Base-by-base conservation (phyloP, 768 basidiomycete species). In the Clavulina sp. region DNA sequence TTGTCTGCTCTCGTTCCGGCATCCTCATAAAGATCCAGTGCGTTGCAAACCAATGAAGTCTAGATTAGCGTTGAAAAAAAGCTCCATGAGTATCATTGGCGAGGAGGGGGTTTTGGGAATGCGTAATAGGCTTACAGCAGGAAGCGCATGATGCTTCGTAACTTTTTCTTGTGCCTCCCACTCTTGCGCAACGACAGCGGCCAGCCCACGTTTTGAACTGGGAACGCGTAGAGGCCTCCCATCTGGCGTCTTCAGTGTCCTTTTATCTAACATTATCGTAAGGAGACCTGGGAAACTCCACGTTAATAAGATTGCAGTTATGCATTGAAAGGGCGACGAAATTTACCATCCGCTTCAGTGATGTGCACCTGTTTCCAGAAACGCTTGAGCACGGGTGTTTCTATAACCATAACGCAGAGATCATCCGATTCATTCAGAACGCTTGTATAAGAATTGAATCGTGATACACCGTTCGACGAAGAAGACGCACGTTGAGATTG, bases 331-430 rank as follows among this genome's bases (percentile, higher is more conserved):
- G n/a, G n/a, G n/a, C 21, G 36, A 31, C 7, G 38, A n/a, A 26
- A 55, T 62, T 31, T 23, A 68, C 69, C 68, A 61, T 54, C 2
- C 57, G 56, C 30, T 73, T 73, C 51, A 71, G 82, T 77, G 51
- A 96, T 70, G 18, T 75, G 75, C n/a, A 92, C 95, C 0, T 74
- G 75, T 61, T 89, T 91, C 95, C 95, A 99, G 63, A 97, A 97
- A 24, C 95, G 72, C 57, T 83, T 81, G 51, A n/a, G n/a, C n/a
- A n/a, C n/a, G n/a, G n/a, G n/a, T n/a, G n/a, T n/a, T n/a, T n/a
- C n/a, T n/a, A n/a, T n/a, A n/a, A n/a, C n/a, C n/a, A n/a, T n/a
- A n/a, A n/a, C n/a, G n/a, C n/a, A n/a, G n/a, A n/a, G n/a, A n/a
- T n/a, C n/a, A n/a, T n/a, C n/a, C n/a, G n/a, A n/a, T n/a, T n/a